Evolutionary conservation across 148 eudicot genomes (phyloP).

Genomic region (Talinum fruticosum): DNA sequence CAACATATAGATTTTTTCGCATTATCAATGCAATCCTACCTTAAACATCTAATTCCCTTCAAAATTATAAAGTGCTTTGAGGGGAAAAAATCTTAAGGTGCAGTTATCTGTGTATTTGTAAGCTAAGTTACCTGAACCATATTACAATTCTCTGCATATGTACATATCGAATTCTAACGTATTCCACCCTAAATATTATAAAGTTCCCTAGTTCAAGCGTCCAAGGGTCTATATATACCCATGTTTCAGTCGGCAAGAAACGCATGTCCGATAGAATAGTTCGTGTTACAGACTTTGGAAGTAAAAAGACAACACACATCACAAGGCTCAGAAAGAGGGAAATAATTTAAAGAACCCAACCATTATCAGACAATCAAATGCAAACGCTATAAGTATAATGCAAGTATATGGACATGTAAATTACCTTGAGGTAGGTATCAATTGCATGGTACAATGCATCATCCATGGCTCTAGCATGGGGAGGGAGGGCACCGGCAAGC

Average conservation of each 20-base stretch:
- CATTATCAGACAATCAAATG: neutral
- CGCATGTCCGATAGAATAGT: neutral
- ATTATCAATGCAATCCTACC: neutral
- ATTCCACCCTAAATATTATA: no score
- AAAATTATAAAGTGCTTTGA: neutral
- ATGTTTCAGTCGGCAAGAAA: neutral
- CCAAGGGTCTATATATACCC: neutral
- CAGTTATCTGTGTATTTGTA: neutral
- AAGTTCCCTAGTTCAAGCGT: no score
- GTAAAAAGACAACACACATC: neutral
- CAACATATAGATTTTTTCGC: neutral
- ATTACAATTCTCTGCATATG: neutral
- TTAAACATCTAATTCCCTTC: neutral
- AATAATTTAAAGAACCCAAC: neutral
- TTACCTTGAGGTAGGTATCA: slow-evolving; percentile 82
- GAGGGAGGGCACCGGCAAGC: slow-evolving; percentile 67
- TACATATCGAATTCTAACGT: neutral
- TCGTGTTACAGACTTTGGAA: no score
- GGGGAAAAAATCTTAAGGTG: neutral
- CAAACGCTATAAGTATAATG: neutral
- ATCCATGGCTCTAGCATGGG: slow-evolving; percentile 60
- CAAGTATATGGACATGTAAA: neutral
- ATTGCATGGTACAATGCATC: slow-evolving; percentile 83
- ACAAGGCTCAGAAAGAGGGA: neutral
- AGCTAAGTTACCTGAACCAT: neutral